Percentiles rank a stretch among this genome's conserved stretches.
phyloP scores from a whole-genome alignment of 2,329 filamentous ascomycete species.

The Helicocarpus griseus region DNA sequence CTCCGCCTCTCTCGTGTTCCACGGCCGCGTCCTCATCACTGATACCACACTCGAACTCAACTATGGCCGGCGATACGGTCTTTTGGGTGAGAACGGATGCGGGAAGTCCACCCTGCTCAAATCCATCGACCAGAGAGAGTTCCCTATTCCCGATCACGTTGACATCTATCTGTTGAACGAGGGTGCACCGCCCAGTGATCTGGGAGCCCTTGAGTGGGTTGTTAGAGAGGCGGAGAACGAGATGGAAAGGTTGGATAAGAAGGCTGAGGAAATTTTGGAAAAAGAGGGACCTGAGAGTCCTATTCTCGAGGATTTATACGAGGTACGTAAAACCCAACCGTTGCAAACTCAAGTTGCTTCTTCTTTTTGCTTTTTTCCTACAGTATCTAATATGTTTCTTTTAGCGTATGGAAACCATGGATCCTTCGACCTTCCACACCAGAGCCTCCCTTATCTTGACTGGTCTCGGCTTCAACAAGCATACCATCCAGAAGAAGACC shows the following conservation, averaged over 20 bases:
- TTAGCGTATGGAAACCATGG: conserved; percentile 97
- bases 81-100: conserved; percentile 97
- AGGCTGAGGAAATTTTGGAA: conserved; percentile 85
- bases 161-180: conserved; percentile 98
- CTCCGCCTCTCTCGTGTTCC: conserved; percentile 87
- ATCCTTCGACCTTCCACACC: conserved; percentile 91
- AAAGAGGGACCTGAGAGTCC: conserved; percentile 85
- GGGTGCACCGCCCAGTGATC: conserved; percentile 78
- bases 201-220: conserved; percentile 94
- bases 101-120: conserved; percentile 98
- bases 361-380: not conserved
- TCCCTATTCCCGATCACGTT: conserved; percentile 87
- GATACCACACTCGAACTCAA: conserved; percentile 90
- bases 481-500: conserved; percentile 96
- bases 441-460: conserved; percentile 94
- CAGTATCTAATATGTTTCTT: conserved; percentile 6
- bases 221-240: conserved; percentile 89
- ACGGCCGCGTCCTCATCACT: conserved; percentile 90
- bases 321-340: conserved; percentile 68
- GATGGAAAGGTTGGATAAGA: conserved; percentile 77
- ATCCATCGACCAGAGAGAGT: conserved; percentile 87
- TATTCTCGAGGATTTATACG: conserved; percentile 86
- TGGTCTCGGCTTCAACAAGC: conserved; percentile 98
- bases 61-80: conserved; percentile 84
- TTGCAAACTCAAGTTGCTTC: too few relatives aligned